Conservation (phyloP, 2,329 filamentous ascomycete species). For the Phoma herbarum region DNA sequence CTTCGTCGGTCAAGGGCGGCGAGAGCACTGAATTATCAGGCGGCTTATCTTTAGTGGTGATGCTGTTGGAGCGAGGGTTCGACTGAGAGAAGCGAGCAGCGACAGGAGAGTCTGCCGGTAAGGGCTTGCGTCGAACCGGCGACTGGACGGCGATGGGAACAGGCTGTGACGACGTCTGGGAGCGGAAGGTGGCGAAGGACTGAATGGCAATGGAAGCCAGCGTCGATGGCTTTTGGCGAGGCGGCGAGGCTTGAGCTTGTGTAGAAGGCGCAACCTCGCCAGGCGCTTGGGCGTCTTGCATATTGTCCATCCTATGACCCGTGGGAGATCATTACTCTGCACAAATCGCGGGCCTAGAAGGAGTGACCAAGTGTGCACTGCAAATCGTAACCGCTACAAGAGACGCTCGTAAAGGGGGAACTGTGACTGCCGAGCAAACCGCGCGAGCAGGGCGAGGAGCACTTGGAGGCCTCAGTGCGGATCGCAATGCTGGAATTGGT, state of each 20-base stretch:
- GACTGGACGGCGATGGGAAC: conserved; percentile 47
- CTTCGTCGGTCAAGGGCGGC: conserved; percentile 46
- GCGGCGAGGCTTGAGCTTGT: conserved; percentile 34
- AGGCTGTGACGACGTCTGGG: conserved; percentile 53
- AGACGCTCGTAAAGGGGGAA: conserved; percentile 43
- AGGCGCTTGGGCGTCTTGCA: conserved; percentile 45
- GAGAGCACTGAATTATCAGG: conserved; percentile 38
- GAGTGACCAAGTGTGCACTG: conserved; percentile 30
- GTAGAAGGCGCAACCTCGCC: conserved; percentile 33
- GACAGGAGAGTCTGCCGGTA: conserved; percentile 61
- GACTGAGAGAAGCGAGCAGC: conserved; percentile 54
- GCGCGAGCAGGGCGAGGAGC: conserved; percentile 36
- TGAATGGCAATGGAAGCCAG: conserved; percentile 53
- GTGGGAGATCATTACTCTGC: conserved; percentile 46
- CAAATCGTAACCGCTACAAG: conserved; percentile 32
- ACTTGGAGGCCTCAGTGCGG: conserved; percentile 35
- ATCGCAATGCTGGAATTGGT: conserved; percentile 45
- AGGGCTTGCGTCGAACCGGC: conserved; percentile 62
- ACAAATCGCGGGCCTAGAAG: conserved; percentile 43
- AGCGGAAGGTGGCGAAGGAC: conserved; percentile 56
- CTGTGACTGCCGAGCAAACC: conserved; percentile 33
- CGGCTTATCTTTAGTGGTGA: conserved; percentile 33
- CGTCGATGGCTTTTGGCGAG: conserved; percentile 46
- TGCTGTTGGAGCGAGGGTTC: conserved; percentile 55
- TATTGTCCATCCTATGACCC: conserved; percentile 39